phyloP scores from a whole-genome alignment of 2,329 filamentous ascomycete genomes.

The Diplocarpon mali region DNA sequence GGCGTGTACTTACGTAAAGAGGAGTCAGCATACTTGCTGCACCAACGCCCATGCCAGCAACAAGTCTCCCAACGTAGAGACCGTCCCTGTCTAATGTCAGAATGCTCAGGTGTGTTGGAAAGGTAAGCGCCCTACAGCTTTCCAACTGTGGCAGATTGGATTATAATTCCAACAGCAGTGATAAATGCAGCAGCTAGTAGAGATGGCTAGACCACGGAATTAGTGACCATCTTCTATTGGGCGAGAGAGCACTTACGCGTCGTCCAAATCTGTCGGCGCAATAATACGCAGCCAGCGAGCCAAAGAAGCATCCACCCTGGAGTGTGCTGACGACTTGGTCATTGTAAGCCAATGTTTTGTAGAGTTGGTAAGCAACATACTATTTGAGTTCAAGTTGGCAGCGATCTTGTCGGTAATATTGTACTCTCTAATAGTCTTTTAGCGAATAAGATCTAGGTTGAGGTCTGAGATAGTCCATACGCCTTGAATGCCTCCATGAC shows the following conservation, averaged over 20 bases:
- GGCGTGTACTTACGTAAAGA: constrained; percentile 21
- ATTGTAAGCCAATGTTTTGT: neutral
- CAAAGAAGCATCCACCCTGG: constrained; percentile 57
- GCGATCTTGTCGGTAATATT: constrained; percentile 26
- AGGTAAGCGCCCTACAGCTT: constrained; percentile 30
- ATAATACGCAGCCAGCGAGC: constrained; percentile 40
- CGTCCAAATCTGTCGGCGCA: constrained; percentile 28
- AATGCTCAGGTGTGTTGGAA: neutral
- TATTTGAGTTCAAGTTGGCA: constrained; percentile 46
- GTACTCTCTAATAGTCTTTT: constrained; percentile 29
- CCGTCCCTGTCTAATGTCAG: constrained; percentile 27
- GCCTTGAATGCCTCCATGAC: constrained; percentile 53
- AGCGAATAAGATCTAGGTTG: constrained; percentile 29
- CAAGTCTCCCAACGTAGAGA: constrained; percentile 55
- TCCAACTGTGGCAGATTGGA: constrained; percentile 53
- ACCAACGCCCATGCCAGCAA: constrained; percentile 39
- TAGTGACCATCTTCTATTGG: neutral
- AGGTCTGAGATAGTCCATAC: constrained; percentile 27
- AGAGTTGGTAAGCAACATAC: constrained; percentile 6
- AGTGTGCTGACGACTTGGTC: constrained; percentile 53
- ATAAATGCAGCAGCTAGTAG: constrained; percentile 46
- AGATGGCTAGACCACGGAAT: constrained; percentile 14
- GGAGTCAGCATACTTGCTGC: constrained; percentile 33
- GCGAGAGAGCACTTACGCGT: constrained; percentile 10
- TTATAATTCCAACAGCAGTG: constrained; percentile 48